Evolutionary conservation across 2,329 filamentous ascomycete genomes (phyloP).

Genomic region (Colletotrichum sp.): DNA sequence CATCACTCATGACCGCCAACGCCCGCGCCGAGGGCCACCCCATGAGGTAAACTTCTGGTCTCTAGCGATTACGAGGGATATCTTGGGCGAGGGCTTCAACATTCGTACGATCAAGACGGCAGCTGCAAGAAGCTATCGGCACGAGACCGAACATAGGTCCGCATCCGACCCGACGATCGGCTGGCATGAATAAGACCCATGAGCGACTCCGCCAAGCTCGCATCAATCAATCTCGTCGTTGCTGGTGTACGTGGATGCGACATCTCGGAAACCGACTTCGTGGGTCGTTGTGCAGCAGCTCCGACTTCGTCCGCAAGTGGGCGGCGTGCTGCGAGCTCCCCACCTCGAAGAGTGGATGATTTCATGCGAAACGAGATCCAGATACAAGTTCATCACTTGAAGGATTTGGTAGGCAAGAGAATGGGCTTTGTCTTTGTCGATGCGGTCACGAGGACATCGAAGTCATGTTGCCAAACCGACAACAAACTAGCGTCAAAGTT

Average conservation of each 20-base stretch:
- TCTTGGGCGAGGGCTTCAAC: not conserved
- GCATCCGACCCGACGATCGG: not conserved
- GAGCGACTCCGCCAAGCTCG: not conserved
- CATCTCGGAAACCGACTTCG: not conserved
- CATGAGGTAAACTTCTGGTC: not conserved
- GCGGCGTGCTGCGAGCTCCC: not conserved
- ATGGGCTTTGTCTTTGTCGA: not conserved
- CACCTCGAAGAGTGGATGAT: not conserved
- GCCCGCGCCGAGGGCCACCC: not conserved
- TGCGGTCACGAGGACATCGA: not conserved
- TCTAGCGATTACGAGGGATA: not conserved
- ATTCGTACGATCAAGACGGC: not conserved
- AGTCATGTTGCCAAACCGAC: not conserved
- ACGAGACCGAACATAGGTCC: not conserved
- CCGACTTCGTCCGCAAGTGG: constrained; percentile 1
- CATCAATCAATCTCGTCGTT: not conserved
- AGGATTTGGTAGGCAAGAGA: not conserved
- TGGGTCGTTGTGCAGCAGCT: not conserved
- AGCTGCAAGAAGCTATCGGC: not conserved
- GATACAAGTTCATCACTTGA: not conserved
- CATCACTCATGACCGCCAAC: not conserved
- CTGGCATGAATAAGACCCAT: not conserved
- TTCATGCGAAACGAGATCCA: not conserved
- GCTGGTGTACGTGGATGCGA: not conserved
- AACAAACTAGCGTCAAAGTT: not conserved